These are phyloP conservation scores for Tolypocladium amazonense DNA, from an alignment of 2,329 filamentous ascomycete genomes.

Conservation along the genomic window DNA sequence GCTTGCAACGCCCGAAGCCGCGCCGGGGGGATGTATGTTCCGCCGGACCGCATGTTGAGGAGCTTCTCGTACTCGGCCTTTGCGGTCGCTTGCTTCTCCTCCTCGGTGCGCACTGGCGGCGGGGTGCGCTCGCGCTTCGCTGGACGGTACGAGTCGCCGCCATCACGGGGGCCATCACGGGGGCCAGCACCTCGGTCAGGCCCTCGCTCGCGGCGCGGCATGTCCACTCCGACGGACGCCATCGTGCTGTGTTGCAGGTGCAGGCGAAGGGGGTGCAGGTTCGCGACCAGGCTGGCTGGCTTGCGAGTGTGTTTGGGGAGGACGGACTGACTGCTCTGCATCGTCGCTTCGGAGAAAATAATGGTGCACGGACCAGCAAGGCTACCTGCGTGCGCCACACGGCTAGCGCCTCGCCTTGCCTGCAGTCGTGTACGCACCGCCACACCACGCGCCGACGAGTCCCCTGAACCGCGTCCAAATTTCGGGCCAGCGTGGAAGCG, in stretches of 20 bases:
- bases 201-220: constrained; percentile 26
- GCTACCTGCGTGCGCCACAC: background rate
- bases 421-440: background rate
- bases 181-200: constrained; percentile 18
- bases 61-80: constrained; percentile 93
- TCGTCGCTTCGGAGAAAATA: constrained; percentile 10
- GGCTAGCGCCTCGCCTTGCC: background rate
- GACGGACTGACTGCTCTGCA: background rate
- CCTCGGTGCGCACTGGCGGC: constrained; percentile 47
- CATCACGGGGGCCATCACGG: constrained; percentile 23
- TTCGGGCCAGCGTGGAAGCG: constrained; percentile 7
- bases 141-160: constrained; percentile 40
- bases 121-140: constrained; percentile 19
- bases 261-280: background rate
- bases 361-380: constrained; percentile 11
- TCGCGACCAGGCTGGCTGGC: background rate
- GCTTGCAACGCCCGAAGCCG: constrained; percentile 84
- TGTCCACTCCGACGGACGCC: constrained; percentile 34
- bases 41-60: constrained; percentile 83
- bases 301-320: background rate
- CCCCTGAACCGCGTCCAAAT: constrained; percentile 3
- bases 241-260: constrained; percentile 15
- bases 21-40: constrained; percentile 92
- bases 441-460: background rate
- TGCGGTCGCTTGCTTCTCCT: constrained; percentile 76